Base-by-base conservation (phyloP, 2,329 filamentous ascomycete genomes). In the Acrodontium crateriforme region DNA sequence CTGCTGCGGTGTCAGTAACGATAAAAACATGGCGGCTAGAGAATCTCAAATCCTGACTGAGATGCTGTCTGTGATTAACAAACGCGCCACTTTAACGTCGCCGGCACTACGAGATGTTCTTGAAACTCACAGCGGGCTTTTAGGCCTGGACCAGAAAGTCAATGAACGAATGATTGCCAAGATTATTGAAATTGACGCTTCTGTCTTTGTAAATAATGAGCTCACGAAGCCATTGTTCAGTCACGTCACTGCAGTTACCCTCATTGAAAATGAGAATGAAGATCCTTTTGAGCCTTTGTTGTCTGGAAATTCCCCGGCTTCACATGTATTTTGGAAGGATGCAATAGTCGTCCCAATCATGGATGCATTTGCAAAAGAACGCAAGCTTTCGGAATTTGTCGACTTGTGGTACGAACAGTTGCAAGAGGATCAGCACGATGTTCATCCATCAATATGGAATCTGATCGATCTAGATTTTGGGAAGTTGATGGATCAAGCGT, bases 111-210 rank as follows among this genome's bases (percentile, higher is more conserved):
- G 27, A 13, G 19, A 30, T 6, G 18, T 46, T 9, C 32, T 42
- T 4, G 30, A 19, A 12, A 21, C 33, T 8, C 24, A 39, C 18
- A 34, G 33, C 18, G 24, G 20, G 11, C 14, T 34, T 13, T 12
- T 7, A 12, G 13, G 5, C 12, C 3, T 9, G 4, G 13, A 25
- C 9, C 16, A 27, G 9, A 14, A 15, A 8, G 11, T 12, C 5
- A 30, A 47, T 2, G 49, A 62, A 27, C 63, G 59, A 22, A 36
- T 67, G 12, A 29, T 66, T 12, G 50, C 55, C 9, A 52, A 55
- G 16, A 43, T 63, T n/a, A 45, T 66, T 11, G 42, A 50, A 13
- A 55, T 63, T 27, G 61, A 67, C 36, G 40, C 59, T 3, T 59
- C 58, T 34, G 52, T 62, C 4, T 64, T 67, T 35, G 46, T 62